Conservation (phyloP, 2,329 filamentous ascomycete species). For the Diaporthe nobilis region DNA sequence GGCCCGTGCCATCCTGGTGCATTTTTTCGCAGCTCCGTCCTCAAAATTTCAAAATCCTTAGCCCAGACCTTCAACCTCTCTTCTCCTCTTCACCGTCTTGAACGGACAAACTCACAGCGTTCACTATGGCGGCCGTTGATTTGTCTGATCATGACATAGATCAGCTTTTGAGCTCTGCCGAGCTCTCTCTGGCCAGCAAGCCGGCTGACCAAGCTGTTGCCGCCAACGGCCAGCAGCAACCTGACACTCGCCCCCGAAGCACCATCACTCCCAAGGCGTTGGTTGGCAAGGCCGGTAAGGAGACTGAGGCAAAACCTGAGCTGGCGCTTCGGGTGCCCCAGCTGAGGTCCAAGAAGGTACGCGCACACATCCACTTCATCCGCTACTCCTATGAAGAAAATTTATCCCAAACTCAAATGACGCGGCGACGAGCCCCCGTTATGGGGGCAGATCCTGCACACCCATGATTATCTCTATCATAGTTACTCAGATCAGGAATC, state of each 20-base stretch:
- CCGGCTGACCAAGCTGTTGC: conserved; percentile 10
- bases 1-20: conserved; percentile 31
- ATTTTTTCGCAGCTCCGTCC: neutral
- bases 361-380: conserved; percentile 26
- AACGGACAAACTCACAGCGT: conserved; percentile 33
- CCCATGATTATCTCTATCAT: conserved; percentile 74
- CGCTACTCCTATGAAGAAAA: conserved; percentile 80
- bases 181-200: conserved; percentile 34
- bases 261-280: conserved; percentile 35
- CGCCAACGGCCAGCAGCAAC: conserved; percentile 30
- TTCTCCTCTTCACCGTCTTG: conserved; percentile 21
- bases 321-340: conserved; percentile 50
- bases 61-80: neutral
- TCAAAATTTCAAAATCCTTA: conserved; percentile 33
- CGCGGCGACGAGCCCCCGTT: conserved; percentile 81
- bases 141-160: conserved; percentile 39
- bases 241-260: conserved; percentile 36
- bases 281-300: conserved; percentile 35
- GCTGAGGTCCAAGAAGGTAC: conserved; percentile 50
- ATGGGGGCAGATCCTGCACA: conserved; percentile 81
- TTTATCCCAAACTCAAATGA: conserved; percentile 79
- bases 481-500: conserved; percentile 75
- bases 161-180: conserved; percentile 36
- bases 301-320: conserved; percentile 44
- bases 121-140: conserved; percentile 33